phyloP scores from a whole-genome alignment of 768 basidiomycete genomes.

The Mycena kentingensis region DNA sequence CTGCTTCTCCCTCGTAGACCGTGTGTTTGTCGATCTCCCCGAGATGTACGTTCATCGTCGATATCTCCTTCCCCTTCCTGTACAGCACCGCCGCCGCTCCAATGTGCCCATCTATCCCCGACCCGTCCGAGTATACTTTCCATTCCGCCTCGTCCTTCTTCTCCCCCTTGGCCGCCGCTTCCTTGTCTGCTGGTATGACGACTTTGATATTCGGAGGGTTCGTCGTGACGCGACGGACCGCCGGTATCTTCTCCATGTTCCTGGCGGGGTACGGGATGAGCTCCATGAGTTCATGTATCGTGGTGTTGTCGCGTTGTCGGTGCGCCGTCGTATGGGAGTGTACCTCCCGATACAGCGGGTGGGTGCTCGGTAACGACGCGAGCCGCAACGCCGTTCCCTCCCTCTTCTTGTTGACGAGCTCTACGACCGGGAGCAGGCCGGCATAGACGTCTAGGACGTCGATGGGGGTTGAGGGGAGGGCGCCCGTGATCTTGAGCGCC shows the following conservation, averaged over 20 bases:
- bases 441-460: no score
- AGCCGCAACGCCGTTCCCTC: not conserved
- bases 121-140: conserved; percentile 23
- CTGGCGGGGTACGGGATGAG: not conserved
- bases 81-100: conserved; percentile 24
- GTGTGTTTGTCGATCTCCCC: conserved; percentile 20
- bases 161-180: not conserved
- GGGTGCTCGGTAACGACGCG: not conserved
- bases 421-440: no score
- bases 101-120: conserved; percentile 12
- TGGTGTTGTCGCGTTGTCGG: not conserved
- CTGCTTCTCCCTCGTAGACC: conserved; percentile 26
- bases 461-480: no score
- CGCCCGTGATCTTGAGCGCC: no score
- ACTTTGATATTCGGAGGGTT: not conserved
- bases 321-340: not conserved
- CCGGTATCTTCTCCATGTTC: not conserved
- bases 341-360: not conserved
- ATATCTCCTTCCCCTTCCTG: not conserved
- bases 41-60: conserved; percentile 5
- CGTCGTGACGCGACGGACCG: not conserved
- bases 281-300: not conserved
- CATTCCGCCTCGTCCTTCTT: not conserved
- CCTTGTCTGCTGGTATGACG: not conserved
- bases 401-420: no score